These are phyloP conservation scores for Xylariaceae sp. DNA, from an alignment of 2,329 filamentous ascomycete genomes.

Conservation along the genomic window DNA sequence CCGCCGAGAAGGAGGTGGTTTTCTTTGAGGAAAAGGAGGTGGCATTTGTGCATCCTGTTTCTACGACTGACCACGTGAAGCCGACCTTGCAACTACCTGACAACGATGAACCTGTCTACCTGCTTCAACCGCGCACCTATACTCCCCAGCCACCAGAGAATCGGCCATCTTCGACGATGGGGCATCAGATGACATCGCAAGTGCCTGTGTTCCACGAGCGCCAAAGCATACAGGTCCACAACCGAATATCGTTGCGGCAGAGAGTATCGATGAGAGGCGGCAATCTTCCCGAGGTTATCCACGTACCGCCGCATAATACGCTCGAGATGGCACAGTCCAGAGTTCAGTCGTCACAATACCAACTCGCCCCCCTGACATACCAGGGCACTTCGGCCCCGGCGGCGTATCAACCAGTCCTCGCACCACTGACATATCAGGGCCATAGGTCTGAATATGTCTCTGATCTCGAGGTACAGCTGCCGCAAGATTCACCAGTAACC, in stretches of 20 bases:
- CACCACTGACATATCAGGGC: slow-evolving; percentile 31
- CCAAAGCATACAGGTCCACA: slow-evolving; percentile 20
- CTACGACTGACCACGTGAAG: slow-evolving; percentile 20
- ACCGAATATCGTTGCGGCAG: slow-evolving; percentile 47
- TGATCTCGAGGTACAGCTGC: slow-evolving; percentile 39
- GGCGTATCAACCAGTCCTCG: not conserved
- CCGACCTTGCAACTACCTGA: slow-evolving; percentile 22
- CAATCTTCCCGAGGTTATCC: slow-evolving; percentile 48
- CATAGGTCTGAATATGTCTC: slow-evolving; percentile 47
- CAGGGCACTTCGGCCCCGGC: slow-evolving; percentile 29
- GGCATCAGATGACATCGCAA: slow-evolving; percentile 30
- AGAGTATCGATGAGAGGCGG: slow-evolving; percentile 49
- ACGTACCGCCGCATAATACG: slow-evolving; percentile 43
- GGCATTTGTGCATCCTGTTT: slow-evolving; percentile 19
- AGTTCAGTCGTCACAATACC: slow-evolving; percentile 22
- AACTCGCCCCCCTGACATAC: slow-evolving; percentile 26
- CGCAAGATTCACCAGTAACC: slow-evolving; percentile 33
- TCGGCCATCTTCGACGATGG: slow-evolving; percentile 42
- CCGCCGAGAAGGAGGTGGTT: slow-evolving; percentile 26
- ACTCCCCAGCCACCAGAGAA: slow-evolving; percentile 48
- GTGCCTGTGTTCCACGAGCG: slow-evolving; percentile 4
- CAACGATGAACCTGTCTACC: slow-evolving; percentile 42
- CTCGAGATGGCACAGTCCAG: slow-evolving; percentile 34
- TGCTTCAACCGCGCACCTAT: slow-evolving; percentile 55
- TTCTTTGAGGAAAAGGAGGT: slow-evolving; percentile 28